Base-by-base conservation (phyloP, 176 grass and related monocot genomes). In the Oryza australiensis region DNA sequence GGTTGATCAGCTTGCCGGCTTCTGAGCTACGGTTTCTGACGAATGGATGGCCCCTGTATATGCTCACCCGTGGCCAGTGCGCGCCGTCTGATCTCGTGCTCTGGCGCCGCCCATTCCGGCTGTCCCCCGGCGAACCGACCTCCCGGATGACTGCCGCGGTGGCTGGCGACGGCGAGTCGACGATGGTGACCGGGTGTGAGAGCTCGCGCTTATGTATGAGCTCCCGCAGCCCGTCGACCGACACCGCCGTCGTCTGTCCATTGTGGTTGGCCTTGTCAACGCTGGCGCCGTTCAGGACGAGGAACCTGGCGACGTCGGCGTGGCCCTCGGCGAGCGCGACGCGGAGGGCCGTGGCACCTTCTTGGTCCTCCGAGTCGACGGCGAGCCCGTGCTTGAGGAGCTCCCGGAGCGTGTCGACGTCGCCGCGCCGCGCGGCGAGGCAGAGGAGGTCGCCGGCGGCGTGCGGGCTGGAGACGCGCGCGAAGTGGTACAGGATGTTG, bases 1-100 rank as follows among this genome's bases (percentile, higher is more conserved):
- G 75, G 59, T 80, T 85, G 42, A 99, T 85, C 37, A 99, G 81
- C 80, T 93, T 95, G 62, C 93, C 91, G 32, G 88, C 85, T 82
- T 90, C 85, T 3, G 96, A 92, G 73, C 23, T 29, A 3, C 34
- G 77, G 66, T 72, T 99, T 32, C 93, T 87, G 18, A 83, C 16
- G 28, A 93, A 79, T 12, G 96, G 96, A 85, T 99, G 91, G 0
- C 93, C 93, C 73, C 83, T 91, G 69, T 90, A 93, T 67, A 95
- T 83, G 74, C 93, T 99, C 70, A 99, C 89, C 51, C 93, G 83
- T 3, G 91, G 82, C 22, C 35, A 76, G 67, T 75, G 48, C 34
- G 14, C 55, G 42, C 73, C 29, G 72, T 85, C 67, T 38, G 57
- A 28, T 41, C 55, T 80, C 49, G 62, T 15, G 68, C 83, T 55